Evolutionary conservation across 768 basidiomycete genomes (phyloP), one percentile per base, ranked within the genome.

Genomic region (Filobasidium wieringae): DNA sequence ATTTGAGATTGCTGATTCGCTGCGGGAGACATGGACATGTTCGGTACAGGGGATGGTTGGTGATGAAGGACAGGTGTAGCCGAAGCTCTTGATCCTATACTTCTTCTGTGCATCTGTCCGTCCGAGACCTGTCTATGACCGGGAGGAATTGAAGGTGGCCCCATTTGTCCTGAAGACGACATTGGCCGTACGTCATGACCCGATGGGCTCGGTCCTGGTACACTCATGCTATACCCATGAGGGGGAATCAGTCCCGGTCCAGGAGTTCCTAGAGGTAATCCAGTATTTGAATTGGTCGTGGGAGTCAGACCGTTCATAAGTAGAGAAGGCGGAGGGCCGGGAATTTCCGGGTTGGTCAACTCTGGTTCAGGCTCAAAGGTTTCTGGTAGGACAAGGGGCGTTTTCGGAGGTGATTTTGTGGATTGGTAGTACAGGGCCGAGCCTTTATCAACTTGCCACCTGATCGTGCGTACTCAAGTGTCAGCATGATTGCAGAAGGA

Each of bases 391-490:
- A 17, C 27, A n/a, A 34, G 15, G 9, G 55, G 55, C n/a, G 59
- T 31, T 32, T 43, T 29, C 1, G 59, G 59, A 22, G 60, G 60
- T 12, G 55, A 49, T 14, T 43, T 39, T 2, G 58, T 55, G 4
- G 58, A 54, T 31, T 59, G 52, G 51, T 61, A 61, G 39, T 61
- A 57, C n/a, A 61, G 26, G n/a, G 54, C 55, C 2, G 60, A 61
- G 0, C 55, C 51, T 4, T 43, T 36, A 29, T 61, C 60, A 32
- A 61, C 60, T 57, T 61, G 60, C 32, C 56, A 61, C 33, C 58
- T 59, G 22, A 7, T 15, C 22, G 14, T 19, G 27, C 17, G 5
- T 5, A 49, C 27, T 17, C 19, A 17, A 52, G 11, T 5, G 29
- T 31, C 17, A 19, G 29, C 27, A 53, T n/a, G 11, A n/a, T 17